phyloP scores from a whole-genome alignment of 495 filamentous ascomycete species.

The Chaetomium tenue region DNA sequence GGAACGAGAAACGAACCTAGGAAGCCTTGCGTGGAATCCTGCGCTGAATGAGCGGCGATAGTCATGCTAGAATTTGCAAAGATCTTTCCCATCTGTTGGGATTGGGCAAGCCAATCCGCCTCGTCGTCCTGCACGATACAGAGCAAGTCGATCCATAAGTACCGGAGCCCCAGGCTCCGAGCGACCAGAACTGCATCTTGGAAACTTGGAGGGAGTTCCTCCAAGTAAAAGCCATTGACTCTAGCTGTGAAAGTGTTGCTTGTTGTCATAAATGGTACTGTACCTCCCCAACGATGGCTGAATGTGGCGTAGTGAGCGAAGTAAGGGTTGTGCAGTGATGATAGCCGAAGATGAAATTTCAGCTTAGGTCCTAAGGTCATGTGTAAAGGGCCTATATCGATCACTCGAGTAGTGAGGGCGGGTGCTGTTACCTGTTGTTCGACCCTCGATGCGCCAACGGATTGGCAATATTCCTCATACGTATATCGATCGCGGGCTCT shows the following conservation, averaged over 20 bases:
- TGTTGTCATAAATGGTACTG: not conserved
- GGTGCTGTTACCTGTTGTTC: too few species aligned
- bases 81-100: not conserved
- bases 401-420: too few species aligned
- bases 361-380: too few species aligned
- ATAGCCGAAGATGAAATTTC: too few species aligned
- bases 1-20: not conserved
- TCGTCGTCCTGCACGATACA: not conserved
- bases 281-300: conserved; percentile 1
- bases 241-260: not conserved
- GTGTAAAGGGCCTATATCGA: too few species aligned
- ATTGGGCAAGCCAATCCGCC: not conserved
- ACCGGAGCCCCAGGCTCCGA: not conserved
- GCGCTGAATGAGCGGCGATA: not conserved
- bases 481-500: too few species aligned
- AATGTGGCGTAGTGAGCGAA: not conserved
- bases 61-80: not conserved
- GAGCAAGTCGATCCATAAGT: not conserved
- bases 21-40: not conserved
- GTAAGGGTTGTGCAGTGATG: not conserved
- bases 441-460: too few species aligned
- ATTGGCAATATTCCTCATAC: too few species aligned
- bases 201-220: not conserved
- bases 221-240: not conserved
- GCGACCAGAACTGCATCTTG: not conserved